Percentiles rank a stretch among this genome's conserved stretches.
Conservation (phyloP, 148 eudicot species). For the Drosera capensis region DNA sequence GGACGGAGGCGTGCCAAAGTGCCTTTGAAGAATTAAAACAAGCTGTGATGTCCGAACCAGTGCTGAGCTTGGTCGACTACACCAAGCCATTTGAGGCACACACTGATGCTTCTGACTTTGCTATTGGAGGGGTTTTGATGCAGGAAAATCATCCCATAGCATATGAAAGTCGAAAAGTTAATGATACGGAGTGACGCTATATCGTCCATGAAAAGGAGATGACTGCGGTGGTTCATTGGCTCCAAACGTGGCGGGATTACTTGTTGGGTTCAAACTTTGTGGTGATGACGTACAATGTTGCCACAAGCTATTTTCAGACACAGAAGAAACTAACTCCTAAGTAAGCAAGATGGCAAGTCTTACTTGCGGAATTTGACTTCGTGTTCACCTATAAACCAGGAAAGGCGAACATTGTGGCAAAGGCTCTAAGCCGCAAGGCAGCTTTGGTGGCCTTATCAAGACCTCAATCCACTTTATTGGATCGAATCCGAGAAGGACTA, state of each 20-base stretch:
- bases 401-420: neutral
- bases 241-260: neutral
- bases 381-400: neutral
- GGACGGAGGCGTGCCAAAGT: neutral
- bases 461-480: neutral
- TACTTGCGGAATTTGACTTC: conserved; percentile 3
- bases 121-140: neutral
- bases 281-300: neutral
- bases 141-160: neutral
- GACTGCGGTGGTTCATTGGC: neutral
- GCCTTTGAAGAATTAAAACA: neutral
- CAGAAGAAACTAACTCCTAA: conserved; percentile 2
- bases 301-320: conserved; percentile 2
- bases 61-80: neutral
- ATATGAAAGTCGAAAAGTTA: neutral
- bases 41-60: neutral
- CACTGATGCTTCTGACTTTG: neutral
- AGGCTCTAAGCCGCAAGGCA: conserved; percentile 1
- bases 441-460: neutral
- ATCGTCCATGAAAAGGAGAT: conserved; percentile 1
- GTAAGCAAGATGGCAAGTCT: conserved; percentile 4
- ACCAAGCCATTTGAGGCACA: conserved; percentile 1
- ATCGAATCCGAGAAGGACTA: neutral
- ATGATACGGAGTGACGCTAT: conserved; percentile 1
- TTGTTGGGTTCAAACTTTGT: neutral